Conservation (phyloP, 176 grass and related monocot species). For the Urochloa ruziziensis region DNA sequence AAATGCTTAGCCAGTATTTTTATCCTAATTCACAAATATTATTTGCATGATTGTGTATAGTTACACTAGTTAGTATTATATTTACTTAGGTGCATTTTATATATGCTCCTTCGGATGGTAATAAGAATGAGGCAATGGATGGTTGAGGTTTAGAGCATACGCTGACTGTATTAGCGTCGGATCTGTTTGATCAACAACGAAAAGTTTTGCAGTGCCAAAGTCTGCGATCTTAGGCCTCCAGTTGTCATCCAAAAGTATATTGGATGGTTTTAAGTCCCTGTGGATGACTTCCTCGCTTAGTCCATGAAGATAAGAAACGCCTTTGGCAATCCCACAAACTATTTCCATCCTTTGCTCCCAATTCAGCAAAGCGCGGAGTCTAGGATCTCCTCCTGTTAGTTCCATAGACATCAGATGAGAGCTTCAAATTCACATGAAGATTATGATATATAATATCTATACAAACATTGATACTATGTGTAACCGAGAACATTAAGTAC, state of each 20-base stretch:
- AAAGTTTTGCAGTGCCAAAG: conserved; percentile 26
- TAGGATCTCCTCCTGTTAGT: neutral
- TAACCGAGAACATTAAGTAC: neutral
- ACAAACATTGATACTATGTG: neutral
- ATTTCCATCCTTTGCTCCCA: conserved; percentile 24
- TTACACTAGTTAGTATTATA: neutral
- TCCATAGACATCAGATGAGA: neutral
- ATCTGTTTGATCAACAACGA: neutral
- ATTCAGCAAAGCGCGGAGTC: neutral
- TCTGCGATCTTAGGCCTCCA: conserved; percentile 31
- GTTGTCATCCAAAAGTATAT: conserved; percentile 24
- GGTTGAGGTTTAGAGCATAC: neutral
- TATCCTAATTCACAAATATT: too few relatives aligned
- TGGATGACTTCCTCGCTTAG: conserved; percentile 28
- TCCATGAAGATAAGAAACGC: conserved; percentile 33
- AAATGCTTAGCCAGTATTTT: too few relatives aligned
- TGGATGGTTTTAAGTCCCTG: conserved; percentile 32
- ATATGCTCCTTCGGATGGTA: neutral
- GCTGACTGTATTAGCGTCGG: neutral
- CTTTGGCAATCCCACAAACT: neutral
- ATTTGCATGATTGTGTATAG: too few relatives aligned
- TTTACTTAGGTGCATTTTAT: neutral
- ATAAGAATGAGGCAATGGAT: too few relatives aligned
- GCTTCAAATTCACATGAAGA: neutral
- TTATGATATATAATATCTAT: neutral